Evolutionary conservation across 2,329 filamentous ascomycete species (phyloP), one percentile per base, ranked within the genome.

Genomic region (Neofusicoccum kwambonambiense): DNA sequence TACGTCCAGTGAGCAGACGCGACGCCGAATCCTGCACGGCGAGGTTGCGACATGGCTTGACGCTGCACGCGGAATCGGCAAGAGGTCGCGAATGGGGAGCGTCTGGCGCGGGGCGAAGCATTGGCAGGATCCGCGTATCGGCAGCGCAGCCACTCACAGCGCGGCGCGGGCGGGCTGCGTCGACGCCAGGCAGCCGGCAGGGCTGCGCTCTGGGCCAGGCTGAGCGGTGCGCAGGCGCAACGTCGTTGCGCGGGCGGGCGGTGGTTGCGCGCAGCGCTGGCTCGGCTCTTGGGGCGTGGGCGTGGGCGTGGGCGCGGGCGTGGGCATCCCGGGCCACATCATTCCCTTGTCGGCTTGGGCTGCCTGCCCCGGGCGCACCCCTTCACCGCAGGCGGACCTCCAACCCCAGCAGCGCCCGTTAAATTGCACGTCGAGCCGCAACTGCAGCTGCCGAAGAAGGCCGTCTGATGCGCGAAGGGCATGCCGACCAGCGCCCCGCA

Each of bases 401-500:
- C 50, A 54, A 37, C 50, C n/a, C 50, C 49, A 51, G 49, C 37
- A 39, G 13, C 9, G 13, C 49, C 49, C 27, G 34, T 34, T 35
- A 17, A 34, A 51, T 51, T 51, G 49, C 49, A n/a, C 49, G 19
- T 15, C 49, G 7, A 22, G 27, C 6, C 31, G 34, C 17, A 34
- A 15, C 50, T 54, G 50, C 50, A 54, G 50, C 50, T 39, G 50
- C 50, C 27, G n/a, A 27, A 22, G 19, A 22, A n/a, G 52, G 52
- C 52, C 52, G 37, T 31, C 39, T 42, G 37, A 41, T 41, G 35
- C 35, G 12, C 19, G 35, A 52, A n/a, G 57, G 45, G 47, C 58
- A 62, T 62, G 58, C 17, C 35, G 58, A 51, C 58, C 58, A 62
- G 45, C 35, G 58, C 58, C 44, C 41, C 45, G 47, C 39, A 27